These are phyloP conservation scores for Dalechampia spathulata DNA, from an alignment of 441 rosid genomes.

Conservation along the genomic window DNA sequence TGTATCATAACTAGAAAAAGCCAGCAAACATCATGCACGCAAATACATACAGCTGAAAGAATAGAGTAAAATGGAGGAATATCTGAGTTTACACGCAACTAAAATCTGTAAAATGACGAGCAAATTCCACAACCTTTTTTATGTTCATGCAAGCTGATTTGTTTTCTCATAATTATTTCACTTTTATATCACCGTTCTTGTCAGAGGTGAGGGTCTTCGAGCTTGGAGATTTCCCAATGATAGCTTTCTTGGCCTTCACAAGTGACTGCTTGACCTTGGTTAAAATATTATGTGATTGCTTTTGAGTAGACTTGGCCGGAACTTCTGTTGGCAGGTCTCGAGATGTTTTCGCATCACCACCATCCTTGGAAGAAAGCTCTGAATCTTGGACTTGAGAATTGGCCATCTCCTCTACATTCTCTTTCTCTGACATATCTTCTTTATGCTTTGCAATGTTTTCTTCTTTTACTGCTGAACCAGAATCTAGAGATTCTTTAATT, in stretches of 20 bases:
- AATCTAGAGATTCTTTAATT: conserved; percentile 17
- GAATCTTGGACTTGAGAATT: conserved; percentile 24
- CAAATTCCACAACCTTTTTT: conserved; percentile 9
- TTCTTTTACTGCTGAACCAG: conserved; percentile 18
- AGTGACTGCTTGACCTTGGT: conserved; percentile 62
- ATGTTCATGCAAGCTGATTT: conserved; percentile 2
- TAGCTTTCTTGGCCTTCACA: conserved; percentile 64
- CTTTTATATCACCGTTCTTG: conserved; percentile 38
- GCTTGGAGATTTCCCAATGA: conserved; percentile 56
- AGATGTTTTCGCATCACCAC: conserved; percentile 21
- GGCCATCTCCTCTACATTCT: conserved; percentile 18
- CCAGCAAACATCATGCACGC: conserved; percentile 11
- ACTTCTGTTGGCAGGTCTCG: conserved; percentile 37
- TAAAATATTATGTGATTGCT: conserved; percentile 45
- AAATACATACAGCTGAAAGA: conserved; percentile 10
- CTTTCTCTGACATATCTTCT: conserved; percentile 17
- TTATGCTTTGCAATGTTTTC: conserved; percentile 3
- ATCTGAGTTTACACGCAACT: conserved; percentile 1
- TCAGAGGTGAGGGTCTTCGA: conserved; percentile 27
- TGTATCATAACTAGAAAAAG: conserved; percentile 1
- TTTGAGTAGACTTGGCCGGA: conserved; percentile 29
- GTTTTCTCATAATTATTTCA: conserved; percentile 25
- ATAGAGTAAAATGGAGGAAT: neutral
- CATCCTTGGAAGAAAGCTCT: conserved; percentile 18
- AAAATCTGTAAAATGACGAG: neutral